Percentiles rank a stretch among this genome's conserved stretches.
Conservation (phyloP, 805 yeast genomes). For the Candida corydali region DNA sequence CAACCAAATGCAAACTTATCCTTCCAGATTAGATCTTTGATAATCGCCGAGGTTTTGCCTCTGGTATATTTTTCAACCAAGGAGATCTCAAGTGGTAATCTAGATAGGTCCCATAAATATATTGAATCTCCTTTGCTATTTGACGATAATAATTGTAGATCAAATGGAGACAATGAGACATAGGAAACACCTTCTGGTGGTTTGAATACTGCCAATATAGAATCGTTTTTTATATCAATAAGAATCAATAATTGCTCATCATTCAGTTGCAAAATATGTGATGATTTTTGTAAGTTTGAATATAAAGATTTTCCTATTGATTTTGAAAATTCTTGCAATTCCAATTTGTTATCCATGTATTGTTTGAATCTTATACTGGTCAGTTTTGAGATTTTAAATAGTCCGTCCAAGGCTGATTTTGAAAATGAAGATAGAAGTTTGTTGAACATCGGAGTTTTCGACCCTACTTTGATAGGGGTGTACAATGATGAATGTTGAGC, state of each 20-base stretch:
- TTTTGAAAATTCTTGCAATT: too few relatives aligned
- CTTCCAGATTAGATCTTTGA: conserved; percentile 51
- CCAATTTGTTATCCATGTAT: conserved; percentile 21
- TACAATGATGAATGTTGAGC: conserved; percentile 14
- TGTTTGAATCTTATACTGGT: conserved; percentile 38
- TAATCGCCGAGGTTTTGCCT: conserved; percentile 58
- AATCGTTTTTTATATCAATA: conserved; percentile 42
- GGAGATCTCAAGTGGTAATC: conserved; percentile 45
- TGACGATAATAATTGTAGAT: conserved; percentile 50
- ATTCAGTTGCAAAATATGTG: conserved; percentile 18
- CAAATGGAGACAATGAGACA: conserved; percentile 59
- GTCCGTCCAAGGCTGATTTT: conserved; percentile 49
- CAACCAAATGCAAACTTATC: conserved; percentile 41
- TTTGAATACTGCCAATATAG: conserved; percentile 41
- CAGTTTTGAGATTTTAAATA: conserved; percentile 43
- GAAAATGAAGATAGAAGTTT: conserved; percentile 48
- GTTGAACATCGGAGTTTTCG: conserved; percentile 43
- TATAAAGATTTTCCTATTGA: too few relatives aligned
- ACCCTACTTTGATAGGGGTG: conserved; percentile 46
- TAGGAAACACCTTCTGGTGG: conserved; percentile 62
- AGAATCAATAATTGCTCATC: conserved; percentile 40
- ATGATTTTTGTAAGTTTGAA: conserved; percentile 23
- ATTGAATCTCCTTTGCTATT: conserved; percentile 58
- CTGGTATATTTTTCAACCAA: conserved; percentile 55
- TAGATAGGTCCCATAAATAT: conserved; percentile 60